Percentiles rank a stretch among this genome's conserved stretches.
Evolutionary conservation across 441 rosid genomes (phyloP).

Genomic region (Euphorbia corollata): DNA sequence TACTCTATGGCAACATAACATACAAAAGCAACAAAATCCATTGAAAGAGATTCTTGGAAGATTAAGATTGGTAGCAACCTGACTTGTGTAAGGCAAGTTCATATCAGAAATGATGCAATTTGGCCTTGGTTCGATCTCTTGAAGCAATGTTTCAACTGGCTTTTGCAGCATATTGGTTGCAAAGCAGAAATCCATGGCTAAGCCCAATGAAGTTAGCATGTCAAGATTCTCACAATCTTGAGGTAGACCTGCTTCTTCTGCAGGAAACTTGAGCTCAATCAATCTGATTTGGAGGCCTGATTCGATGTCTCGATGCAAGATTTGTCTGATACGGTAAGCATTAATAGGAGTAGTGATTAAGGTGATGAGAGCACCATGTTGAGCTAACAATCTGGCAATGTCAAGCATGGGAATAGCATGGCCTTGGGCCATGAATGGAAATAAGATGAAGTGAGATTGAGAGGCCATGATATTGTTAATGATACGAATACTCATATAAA

Average conservation of each 20-base stretch:
- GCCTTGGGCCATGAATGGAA: constrained; percentile 39
- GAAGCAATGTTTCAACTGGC: constrained; percentile 20
- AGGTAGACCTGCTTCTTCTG: constrained; percentile 6
- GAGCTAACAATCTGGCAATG: constrained; percentile 20
- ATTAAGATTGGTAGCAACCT: constrained; percentile 20
- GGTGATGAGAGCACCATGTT: not conserved
- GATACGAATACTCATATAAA: no score
- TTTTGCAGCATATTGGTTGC: constrained; percentile 20
- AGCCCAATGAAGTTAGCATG: constrained; percentile 13
- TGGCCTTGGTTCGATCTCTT: constrained; percentile 25
- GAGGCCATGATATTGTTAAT: no score
- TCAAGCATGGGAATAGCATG: constrained; percentile 37
- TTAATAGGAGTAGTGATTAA: not conserved
- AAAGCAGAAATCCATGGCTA: constrained; percentile 11
- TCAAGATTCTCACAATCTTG: constrained; percentile 38
- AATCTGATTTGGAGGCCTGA: constrained; percentile 24
- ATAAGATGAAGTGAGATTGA: constrained; percentile 22
- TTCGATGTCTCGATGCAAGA: constrained; percentile 17
- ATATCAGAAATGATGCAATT: constrained; percentile 32
- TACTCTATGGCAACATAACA: not conserved
- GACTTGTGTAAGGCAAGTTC: constrained; percentile 22
- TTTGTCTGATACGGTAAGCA: constrained; percentile 21
- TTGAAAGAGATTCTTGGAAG: not conserved
- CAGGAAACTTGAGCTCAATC: constrained; percentile 6
- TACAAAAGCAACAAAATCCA: not conserved